These are phyloP conservation scores for Cyberlindnera misumaiensis DNA, from an alignment of 805 yeast species.

Conservation along the genomic window DNA sequence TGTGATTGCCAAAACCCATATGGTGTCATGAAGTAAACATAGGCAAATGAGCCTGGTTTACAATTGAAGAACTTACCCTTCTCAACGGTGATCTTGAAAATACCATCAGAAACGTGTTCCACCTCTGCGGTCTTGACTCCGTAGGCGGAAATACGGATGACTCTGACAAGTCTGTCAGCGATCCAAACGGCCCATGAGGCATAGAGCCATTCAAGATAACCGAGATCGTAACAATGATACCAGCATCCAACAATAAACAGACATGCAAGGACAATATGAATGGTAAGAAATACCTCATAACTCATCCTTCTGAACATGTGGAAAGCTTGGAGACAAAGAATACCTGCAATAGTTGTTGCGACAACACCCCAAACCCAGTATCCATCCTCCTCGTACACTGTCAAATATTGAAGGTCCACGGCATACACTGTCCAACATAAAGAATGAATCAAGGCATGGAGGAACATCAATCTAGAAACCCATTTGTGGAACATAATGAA, in stretches of 20 bases:
- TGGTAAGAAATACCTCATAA: constrained; percentile 54
- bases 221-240: constrained; percentile 48
- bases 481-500: constrained; percentile 65
- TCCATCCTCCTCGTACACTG: constrained; percentile 2
- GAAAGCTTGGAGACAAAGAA: constrained; percentile 42
- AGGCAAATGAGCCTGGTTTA: constrained; percentile 51
- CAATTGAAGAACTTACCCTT: constrained; percentile 42
- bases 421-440: constrained; percentile 16
- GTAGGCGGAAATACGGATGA: constrained; percentile 27
- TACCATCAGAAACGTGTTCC: constrained; percentile 30
- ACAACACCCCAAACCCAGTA: constrained; percentile 33
- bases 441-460: constrained; percentile 17
- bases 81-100: constrained; percentile 35
- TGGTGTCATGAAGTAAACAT: constrained; percentile 48
- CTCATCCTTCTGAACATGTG: constrained; percentile 41
- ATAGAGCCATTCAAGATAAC: constrained; percentile 48
- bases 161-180: constrained; percentile 40
- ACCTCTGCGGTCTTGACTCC: constrained; percentile 20
- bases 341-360: constrained; percentile 37
- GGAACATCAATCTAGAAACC: constrained; percentile 39
- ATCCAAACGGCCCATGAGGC: constrained; percentile 24
- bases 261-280: constrained; percentile 52
- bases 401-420: constrained; percentile 2
- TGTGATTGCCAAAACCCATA: constrained; percentile 62
- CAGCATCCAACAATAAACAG: constrained; percentile 48